These are phyloP conservation scores for Nemania sp. DNA, from an alignment of 2,329 filamentous ascomycete genomes.

Conservation along the genomic window DNA sequence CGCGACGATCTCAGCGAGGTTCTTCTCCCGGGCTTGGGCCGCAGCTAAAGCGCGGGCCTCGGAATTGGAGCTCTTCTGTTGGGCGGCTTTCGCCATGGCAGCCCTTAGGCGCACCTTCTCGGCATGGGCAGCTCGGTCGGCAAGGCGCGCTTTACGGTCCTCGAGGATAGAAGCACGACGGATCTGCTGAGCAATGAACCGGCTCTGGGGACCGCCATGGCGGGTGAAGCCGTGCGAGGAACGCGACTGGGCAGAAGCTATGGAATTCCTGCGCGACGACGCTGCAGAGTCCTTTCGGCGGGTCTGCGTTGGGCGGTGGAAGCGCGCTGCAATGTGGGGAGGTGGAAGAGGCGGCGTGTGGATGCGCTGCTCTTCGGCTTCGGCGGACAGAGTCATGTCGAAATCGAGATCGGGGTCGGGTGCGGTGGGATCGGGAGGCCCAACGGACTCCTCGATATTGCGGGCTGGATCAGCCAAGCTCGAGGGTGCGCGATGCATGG, in stretches of 20 bases:
- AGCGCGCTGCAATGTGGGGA: constrained; percentile 76
- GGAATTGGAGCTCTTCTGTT: constrained; percentile 65
- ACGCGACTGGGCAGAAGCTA: constrained; percentile 74
- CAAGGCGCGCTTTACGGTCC: constrained; percentile 76
- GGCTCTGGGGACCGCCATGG: constrained; percentile 67
- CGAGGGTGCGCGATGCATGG: constrained; percentile 48
- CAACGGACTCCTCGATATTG: constrained; percentile 44
- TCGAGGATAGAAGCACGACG: constrained; percentile 81
- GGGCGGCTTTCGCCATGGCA: constrained; percentile 71
- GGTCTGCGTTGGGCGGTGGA: constrained; percentile 68
- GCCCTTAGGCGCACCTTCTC: constrained; percentile 81
- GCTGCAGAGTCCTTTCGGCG: constrained; percentile 76
- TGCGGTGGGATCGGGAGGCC: constrained; percentile 35
- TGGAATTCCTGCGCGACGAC: constrained; percentile 77
- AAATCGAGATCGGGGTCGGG: constrained; percentile 38
- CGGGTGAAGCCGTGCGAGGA: constrained; percentile 63
- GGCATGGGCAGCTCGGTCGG: constrained; percentile 78
- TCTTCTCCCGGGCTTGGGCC: constrained; percentile 76
- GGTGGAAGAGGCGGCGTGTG: constrained; percentile 75
- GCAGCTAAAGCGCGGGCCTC: constrained; percentile 79
- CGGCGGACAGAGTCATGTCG: constrained; percentile 37
- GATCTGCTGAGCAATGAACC: constrained; percentile 76
- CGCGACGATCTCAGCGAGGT: constrained; percentile 79
- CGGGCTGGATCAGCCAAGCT: constrained; percentile 48
- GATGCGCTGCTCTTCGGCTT: constrained; percentile 44